These are phyloP conservation scores for Crassisporium funariophilum DNA, from an alignment of 768 basidiomycete species.

Conservation along the genomic window DNA sequence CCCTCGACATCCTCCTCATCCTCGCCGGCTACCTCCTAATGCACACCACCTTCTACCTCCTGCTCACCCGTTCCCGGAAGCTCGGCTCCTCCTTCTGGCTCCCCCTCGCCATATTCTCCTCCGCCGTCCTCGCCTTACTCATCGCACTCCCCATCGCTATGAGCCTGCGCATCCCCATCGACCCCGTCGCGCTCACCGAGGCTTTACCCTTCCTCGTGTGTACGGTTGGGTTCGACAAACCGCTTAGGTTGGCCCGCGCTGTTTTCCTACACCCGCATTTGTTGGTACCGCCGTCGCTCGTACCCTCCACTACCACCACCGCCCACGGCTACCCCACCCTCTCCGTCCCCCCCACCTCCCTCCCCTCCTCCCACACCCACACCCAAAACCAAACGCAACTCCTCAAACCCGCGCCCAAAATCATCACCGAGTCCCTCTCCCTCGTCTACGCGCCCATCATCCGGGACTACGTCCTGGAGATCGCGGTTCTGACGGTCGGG, in stretches of 20 bases:
- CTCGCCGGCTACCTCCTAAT: constrained; percentile 92
- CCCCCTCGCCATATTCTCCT: constrained; percentile 73
- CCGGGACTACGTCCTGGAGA: constrained; percentile 91
- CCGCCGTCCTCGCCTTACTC: constrained; percentile 81
- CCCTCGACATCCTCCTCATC: constrained; percentile 93
- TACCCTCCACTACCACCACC: constrained; percentile 10
- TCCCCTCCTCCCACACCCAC: constrained; percentile 18
- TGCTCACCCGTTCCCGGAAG: constrained; percentile 85
- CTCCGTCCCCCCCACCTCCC: constrained; percentile 38
- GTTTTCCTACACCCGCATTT: constrained; percentile 74
- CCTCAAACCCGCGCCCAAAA: constrained; percentile 77
- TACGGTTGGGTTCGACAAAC: constrained; percentile 98
- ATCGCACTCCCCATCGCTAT: constrained; percentile 77
- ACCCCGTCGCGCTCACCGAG: constrained; percentile 91
- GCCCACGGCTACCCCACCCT: constrained; percentile 21
- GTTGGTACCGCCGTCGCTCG: constrained; percentile 14
- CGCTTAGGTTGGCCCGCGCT: constrained; percentile 85
- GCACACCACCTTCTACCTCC: constrained; percentile 92
- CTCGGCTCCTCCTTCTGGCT: constrained; percentile 70
- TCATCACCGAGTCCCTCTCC: constrained; percentile 83
- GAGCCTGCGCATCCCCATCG: constrained; percentile 80
- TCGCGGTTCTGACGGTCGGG: constrained; percentile 85
- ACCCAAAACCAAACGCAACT: no score
- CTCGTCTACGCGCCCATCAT: constrained; percentile 83
- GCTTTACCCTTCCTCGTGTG: constrained; percentile 97